Evolutionary conservation across 441 rosid genomes (phyloP).

Genomic region (Monsonia emarginata): DNA sequence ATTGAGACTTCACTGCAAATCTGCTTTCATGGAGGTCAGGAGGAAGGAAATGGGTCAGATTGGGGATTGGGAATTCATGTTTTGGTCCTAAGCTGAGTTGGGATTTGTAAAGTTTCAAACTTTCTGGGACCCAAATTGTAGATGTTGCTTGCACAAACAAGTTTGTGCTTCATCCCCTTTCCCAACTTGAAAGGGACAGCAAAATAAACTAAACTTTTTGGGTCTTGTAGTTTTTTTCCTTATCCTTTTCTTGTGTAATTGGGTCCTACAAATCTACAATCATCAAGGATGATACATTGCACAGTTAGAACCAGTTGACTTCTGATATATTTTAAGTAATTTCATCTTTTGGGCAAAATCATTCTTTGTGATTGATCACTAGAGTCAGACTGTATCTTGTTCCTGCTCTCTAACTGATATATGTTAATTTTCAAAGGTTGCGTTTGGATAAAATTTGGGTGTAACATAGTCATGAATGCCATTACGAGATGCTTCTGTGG

Average conservation of each 20-base stretch:
- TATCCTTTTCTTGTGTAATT: no score
- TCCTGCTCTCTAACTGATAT: no score
- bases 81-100: background rate
- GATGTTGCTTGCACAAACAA: background rate
- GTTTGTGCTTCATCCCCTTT: background rate
- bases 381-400: no score
- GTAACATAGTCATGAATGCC: constrained; percentile 31
- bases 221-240: background rate
- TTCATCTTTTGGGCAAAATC: background rate
- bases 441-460: background rate
- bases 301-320: background rate
- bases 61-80: background rate
- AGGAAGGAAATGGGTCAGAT: background rate
- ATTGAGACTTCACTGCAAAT: no score
- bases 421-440: no score
- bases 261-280: no score
- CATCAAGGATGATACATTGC: background rate
- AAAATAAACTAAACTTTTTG: background rate
- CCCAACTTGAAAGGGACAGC: background rate
- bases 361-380: background rate
- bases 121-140: background rate
- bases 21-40: background rate
- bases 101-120: background rate
- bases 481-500: constrained; percentile 38
- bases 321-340: background rate